Evolutionary conservation across 176 grass and related monocot genomes (phyloP), one percentile per base, ranked within the genome.

Genomic region (Neostapfia colusana): DNA sequence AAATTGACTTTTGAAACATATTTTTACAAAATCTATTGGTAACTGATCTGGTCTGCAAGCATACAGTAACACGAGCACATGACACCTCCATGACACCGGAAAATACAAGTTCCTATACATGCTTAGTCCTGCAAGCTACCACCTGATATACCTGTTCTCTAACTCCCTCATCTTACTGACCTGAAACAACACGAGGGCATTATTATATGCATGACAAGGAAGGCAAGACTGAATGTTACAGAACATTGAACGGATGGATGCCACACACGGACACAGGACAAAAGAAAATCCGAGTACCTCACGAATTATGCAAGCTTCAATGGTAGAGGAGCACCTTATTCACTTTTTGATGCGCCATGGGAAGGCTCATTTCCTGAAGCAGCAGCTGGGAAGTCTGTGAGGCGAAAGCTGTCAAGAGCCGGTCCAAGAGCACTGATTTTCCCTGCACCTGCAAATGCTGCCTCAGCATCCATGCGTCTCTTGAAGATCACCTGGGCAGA

Each of bases 401-500:
- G 81, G 20, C 84, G 83, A 77, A 86, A 93, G 66, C 82, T 93
- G 55, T 73, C 72, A 50, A 83, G 76, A 28, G 70, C 75, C 20
- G 81, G 60, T 73, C 91, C 71, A 75, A 93, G 88, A 17, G 69
- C 76, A 46, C 80, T 71, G 68, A 89, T 81, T 63, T 91, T 87
- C 45, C 90, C 94, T 44, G 86, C 79, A 38, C 83, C 76, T 6
- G 66, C 81, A 63, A 93, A 84, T 18, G 89, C 89, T 62, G 69
- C 67, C 44, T 89, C 94, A 58, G 86, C 91, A 72, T 93, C 91
- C 54, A 70, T 71, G 75, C 72, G 81, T 78, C 81, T 87, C 83
- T 85, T 89, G 76, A 89, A 93, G 51, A 86, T 66, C 67, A 92
- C 90, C 69, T 84, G 65, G 18, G 85, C 93, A 24, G 67, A 69